Conservation (phyloP, 2,329 filamentous ascomycete species). For the Talaromyces verruculosus region DNA sequence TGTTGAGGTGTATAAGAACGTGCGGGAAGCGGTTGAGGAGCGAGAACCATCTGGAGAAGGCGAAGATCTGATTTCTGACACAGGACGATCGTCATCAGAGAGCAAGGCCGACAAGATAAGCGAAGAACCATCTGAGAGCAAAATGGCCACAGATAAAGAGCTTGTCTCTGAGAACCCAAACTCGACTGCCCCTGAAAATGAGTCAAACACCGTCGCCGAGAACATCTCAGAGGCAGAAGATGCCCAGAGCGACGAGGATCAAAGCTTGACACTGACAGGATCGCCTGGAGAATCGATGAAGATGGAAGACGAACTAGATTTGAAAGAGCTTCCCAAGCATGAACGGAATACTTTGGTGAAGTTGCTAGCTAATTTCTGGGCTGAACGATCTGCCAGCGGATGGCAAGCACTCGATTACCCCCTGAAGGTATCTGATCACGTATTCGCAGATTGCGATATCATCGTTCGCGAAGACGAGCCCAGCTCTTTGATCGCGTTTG, state of each 20-base stretch:
- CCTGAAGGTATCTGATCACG: constrained; percentile 81
- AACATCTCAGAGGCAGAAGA: constrained; percentile 67
- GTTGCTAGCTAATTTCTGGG: constrained; percentile 97
- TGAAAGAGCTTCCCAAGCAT: constrained; percentile 81
- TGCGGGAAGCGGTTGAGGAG: constrained; percentile 88
- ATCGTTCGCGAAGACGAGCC: constrained; percentile 97
- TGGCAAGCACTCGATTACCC: constrained; percentile 94
- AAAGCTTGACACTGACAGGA: constrained; percentile 64
- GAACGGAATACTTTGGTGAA: constrained; percentile 93
- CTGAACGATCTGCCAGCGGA: constrained; percentile 90
- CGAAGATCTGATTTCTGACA: constrained; percentile 46
- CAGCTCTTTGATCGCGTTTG: constrained; percentile 91
- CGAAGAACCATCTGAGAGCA: constrained; percentile 29
- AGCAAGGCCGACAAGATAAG: constrained; percentile 30
- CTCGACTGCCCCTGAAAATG: constrained; percentile 45
- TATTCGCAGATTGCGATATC: constrained; percentile 95
- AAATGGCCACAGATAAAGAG: constrained; percentile 35
- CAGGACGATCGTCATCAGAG: constrained; percentile 33
- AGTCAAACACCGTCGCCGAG: constrained; percentile 47
- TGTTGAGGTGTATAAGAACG: constrained; percentile 92
- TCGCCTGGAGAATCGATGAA: constrained; percentile 55
- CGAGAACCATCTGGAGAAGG: constrained; percentile 64
- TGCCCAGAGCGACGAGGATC: constrained; percentile 69
- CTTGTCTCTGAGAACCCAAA: constrained; percentile 34
- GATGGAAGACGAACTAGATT: constrained; percentile 56